Conservation (phyloP, 768 basidiomycete species). For the Rhizopogon roseolus region DNA sequence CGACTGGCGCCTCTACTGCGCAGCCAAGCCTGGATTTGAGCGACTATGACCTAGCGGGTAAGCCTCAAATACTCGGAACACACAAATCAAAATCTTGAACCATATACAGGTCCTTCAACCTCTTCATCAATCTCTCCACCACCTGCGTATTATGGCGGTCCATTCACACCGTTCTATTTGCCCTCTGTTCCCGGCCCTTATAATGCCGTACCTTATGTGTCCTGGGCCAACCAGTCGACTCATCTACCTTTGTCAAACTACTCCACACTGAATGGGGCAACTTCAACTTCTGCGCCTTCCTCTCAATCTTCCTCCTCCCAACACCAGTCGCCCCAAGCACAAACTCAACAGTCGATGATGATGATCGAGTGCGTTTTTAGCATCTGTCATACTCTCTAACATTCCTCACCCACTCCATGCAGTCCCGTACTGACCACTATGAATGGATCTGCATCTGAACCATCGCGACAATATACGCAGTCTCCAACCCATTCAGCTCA, state of each 20-base stretch:
- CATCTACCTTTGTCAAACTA: conserved; percentile 65
- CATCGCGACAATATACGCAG: conserved; percentile 42
- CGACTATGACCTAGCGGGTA: conserved; percentile 43
- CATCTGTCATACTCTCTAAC: conserved; percentile 3
- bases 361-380: conserved; percentile 62
- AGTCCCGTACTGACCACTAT: conserved; percentile 61
- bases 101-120: conserved; percentile 30
- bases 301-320: conserved; percentile 23
- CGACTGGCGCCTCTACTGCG: conserved; percentile 20
- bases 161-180: conserved; percentile 39
- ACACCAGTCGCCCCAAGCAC: conserved; percentile 21
- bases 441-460: conserved; percentile 42
- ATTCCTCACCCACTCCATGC: conserved; percentile 12
- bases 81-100: no score
- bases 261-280: conserved; percentile 77
- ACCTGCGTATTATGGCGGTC: conserved; percentile 35
- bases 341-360: conserved; percentile 27
- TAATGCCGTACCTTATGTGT: conserved; percentile 49
- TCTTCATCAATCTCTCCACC: conserved; percentile 35
- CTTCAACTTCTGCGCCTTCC: conserved; percentile 36
- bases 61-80: conserved; percentile 16
- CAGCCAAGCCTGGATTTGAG: conserved; percentile 34
- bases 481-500: conserved; percentile 35
- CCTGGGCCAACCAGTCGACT: conserved; percentile 39
- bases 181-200: conserved; percentile 40